These are phyloP conservation scores for Drosera capensis DNA, from an alignment of 148 eudicot genomes.

Conservation along the genomic window DNA sequence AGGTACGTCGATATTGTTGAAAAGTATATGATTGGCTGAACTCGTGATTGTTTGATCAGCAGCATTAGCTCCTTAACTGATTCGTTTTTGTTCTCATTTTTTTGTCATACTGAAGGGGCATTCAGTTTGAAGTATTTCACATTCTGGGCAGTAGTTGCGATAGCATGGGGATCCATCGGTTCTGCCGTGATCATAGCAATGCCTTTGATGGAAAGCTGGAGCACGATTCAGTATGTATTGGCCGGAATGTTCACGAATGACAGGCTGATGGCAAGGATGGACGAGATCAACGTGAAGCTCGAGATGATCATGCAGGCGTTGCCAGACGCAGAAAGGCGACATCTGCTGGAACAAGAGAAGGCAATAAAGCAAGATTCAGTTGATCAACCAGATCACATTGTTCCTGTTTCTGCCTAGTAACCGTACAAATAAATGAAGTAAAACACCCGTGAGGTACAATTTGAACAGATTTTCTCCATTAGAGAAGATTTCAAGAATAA, in stretches of 20 bases:
- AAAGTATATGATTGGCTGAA: no score
- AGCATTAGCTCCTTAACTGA: no score
- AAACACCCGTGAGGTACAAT: no score
- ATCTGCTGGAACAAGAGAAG: slow-evolving; percentile 57
- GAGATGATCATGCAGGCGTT: slow-evolving; percentile 35
- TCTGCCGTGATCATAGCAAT: slow-evolving; percentile 70
- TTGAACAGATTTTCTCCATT: no score
- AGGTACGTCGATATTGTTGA: no score
- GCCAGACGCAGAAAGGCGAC: slow-evolving; percentile 63
- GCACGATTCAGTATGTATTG: slow-evolving; percentile 40
- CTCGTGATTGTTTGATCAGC: no score
- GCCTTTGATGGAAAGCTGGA: slow-evolving; percentile 85
- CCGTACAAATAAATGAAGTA: no score
- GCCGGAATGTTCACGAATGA: slow-evolving; percentile 74
- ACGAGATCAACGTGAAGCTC: slow-evolving; percentile 49
- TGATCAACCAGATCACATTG: no score
- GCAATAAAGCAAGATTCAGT: slow-evolving; percentile 33
- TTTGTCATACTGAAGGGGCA: slow-evolving; percentile 48
- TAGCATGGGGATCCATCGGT: no score
- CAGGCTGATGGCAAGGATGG: slow-evolving; percentile 45
- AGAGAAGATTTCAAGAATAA: no score
- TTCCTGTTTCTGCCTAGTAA: no score
- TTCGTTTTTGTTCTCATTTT: slow-evolving; percentile 1
- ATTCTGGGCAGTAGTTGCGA: slow-evolving; percentile 68
- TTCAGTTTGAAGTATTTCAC: slow-evolving; percentile 75